Evolutionary conservation across 352 stramenopile species (phyloP).

Genomic region (Phytopythium cucurbitacearum): DNA sequence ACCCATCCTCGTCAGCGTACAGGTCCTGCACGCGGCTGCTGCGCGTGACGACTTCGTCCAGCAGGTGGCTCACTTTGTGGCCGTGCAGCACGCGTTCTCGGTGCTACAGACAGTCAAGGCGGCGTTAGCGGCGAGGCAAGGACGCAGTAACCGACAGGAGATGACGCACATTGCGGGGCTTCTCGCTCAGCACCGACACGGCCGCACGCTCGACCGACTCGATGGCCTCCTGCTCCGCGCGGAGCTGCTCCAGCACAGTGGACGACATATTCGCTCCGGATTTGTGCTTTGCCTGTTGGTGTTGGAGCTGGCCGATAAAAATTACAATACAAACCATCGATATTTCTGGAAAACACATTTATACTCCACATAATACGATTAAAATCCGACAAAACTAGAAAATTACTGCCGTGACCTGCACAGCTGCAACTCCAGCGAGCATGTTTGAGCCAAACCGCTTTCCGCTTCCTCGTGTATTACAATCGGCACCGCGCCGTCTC

Average conservation of each 20-base stretch:
- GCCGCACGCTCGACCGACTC: slow-evolving; percentile 72
- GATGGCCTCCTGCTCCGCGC: slow-evolving; percentile 75
- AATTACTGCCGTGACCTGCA: not conserved
- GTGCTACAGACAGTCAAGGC: slow-evolving; percentile 35
- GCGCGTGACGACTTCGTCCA: slow-evolving; percentile 64
- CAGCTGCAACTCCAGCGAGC: too few relatives aligned
- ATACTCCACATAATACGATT: not conserved
- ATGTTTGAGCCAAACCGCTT: too few relatives aligned
- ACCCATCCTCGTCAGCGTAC: slow-evolving; percentile 82
- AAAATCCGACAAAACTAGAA: not conserved
- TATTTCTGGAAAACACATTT: not conserved
- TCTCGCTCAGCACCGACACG: slow-evolving; percentile 68
- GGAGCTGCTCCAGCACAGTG: slow-evolving; percentile 80
- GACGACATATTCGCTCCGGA: slow-evolving; percentile 56
- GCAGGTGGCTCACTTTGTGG: slow-evolving; percentile 80
- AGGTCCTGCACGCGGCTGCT: slow-evolving; percentile 73
- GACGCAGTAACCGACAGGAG: not conserved
- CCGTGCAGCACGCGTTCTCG: slow-evolving; percentile 71
- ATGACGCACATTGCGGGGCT: slow-evolving; percentile 72
- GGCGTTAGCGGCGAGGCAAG: slow-evolving; percentile 3
- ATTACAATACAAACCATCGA: not conserved
- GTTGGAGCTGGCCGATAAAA: not conserved
- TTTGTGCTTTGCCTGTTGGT: not conserved
- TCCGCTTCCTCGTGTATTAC: too few relatives aligned
- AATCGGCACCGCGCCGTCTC: not conserved